These are phyloP conservation scores for Podila epicladia DNA, from an alignment of 192 early-diverging fungal genomes.

Conservation along the genomic window DNA sequence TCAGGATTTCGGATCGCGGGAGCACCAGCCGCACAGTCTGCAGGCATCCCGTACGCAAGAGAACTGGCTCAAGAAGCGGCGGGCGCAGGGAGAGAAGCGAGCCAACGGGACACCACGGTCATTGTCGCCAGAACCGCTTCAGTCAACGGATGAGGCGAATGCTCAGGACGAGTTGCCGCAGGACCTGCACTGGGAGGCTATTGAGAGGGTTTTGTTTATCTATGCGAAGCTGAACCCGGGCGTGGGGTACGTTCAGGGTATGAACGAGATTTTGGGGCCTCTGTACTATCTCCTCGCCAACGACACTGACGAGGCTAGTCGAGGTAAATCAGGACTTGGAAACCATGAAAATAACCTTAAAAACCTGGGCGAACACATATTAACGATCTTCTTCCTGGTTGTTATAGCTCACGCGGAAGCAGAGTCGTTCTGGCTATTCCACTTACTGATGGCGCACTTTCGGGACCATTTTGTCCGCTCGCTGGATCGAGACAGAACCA, in stretches of 20 bases:
- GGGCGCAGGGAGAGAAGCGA: not conserved
- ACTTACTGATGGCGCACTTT: constrained; percentile 72
- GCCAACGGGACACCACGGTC: constrained; percentile 18
- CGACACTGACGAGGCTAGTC: constrained; percentile 55
- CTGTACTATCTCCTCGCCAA: constrained; percentile 82
- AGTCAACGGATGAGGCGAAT: not conserved
- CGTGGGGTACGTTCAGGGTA: constrained; percentile 88
- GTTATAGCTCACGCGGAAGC: constrained; percentile 75
- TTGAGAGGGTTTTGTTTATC: constrained; percentile 82
- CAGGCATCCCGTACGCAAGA: constrained; percentile 25
- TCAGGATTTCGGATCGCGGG: constrained; percentile 65
- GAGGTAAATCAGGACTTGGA: constrained; percentile 27
- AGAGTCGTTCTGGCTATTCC: constrained; percentile 82
- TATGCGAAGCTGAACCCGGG: constrained; percentile 85
- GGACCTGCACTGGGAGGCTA: constrained; percentile 82
- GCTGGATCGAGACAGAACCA: constrained; percentile 67
- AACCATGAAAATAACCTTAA: not conserved
- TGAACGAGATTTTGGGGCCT: constrained; percentile 87
- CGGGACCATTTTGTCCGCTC: constrained; percentile 84
- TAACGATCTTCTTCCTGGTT: not conserved
- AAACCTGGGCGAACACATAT: not conserved
- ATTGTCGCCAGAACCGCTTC: not conserved
- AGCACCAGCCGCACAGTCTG: constrained; percentile 49
- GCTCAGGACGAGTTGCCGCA: constrained; percentile 21
- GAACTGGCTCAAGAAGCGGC: constrained; percentile 17